phyloP scores from a whole-genome alignment of 2,329 filamentous ascomycete species.

The Biscogniauxia sp. region DNA sequence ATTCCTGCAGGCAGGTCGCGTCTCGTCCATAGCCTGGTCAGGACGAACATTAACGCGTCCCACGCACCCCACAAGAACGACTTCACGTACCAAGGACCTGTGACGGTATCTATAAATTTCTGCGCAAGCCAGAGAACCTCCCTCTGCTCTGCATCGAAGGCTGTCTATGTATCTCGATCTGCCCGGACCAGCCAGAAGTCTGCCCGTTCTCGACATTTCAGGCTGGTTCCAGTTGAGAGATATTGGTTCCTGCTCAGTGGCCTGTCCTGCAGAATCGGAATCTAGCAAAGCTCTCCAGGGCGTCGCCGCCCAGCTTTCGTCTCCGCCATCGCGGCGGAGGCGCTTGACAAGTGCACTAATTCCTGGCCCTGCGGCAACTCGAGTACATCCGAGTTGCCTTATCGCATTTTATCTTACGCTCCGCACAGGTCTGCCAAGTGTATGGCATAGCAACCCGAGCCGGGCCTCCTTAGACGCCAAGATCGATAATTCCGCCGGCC shows the following conservation, averaged over 20 bases:
- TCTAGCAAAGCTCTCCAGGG: conserved; percentile 23
- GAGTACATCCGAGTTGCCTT: conserved; percentile 24
- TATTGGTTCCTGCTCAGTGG: conserved; percentile 37
- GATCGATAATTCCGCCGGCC: too few relatives aligned
- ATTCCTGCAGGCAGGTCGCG: too few relatives aligned
- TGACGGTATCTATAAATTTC: neutral
- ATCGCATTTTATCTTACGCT: conserved; percentile 32
- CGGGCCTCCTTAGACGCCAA: too few relatives aligned
- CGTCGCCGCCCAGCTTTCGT: conserved; percentile 36
- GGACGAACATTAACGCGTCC: too few relatives aligned
- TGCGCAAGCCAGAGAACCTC: neutral
- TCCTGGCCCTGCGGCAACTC: conserved; percentile 25
- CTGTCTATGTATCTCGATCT: conserved; percentile 43
- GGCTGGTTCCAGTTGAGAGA: conserved; percentile 14
- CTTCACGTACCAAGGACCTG: neutral
- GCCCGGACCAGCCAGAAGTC: conserved; percentile 27
- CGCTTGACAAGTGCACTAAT: conserved; percentile 40
- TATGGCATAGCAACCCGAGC: conserved; percentile 4
- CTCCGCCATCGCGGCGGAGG: conserved; percentile 34
- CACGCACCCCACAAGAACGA: conserved; percentile 1
- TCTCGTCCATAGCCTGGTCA: too few relatives aligned
- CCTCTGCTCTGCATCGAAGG: neutral
- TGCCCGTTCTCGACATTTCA: conserved; percentile 9
- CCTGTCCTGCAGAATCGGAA: conserved; percentile 25
- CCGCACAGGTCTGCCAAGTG: conserved; percentile 29